Base-by-base conservation (phyloP, 345 rosid genomes). In the Bruguiera gymnorhiza region DNA sequence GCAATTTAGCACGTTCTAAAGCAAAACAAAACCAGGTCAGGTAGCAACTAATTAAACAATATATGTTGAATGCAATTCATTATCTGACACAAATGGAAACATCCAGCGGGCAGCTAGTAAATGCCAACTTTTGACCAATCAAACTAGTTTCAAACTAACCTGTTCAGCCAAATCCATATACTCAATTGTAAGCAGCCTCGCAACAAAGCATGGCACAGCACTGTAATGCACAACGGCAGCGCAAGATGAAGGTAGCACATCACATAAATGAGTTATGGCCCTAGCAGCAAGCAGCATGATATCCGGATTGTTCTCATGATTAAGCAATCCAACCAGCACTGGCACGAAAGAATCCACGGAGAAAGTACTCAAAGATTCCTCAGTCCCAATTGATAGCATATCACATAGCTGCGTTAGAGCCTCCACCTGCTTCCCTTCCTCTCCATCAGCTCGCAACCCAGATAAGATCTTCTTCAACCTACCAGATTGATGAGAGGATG, bases 131-230 rank as follows among this genome's bases (percentile, higher is more conserved):
- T 43, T 43, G 50, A 43, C 60, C 13, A 56, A 24, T 56, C 16
- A 56, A 56, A 24, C 60, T 3, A 56, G 29, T 16, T 56, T 56
- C 2, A 57, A 74, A 65, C 79, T 6, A 71, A 96, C 98, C 98
- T 96, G 99, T 79, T 96, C 99, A 63, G 99, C 99, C 75, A 96
- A 83, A 81, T 96, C 99, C 99, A 96, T 96, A 68, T 96, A 96
- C 83, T 92, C 99, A 31, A 96, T 96, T 13, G 99, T 90, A 20
- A 96, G 86, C 85, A 96, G 78, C 85, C 99, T 85, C 1, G 98
- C 98, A 39, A 87, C 90, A 61, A 96, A 89, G 80, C 96, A 92
- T 0, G 94, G 80, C 74, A 96, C 96, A 8, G 99, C 96, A 53
- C 96, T 97, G 73, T 92, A 96, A 73, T 92, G 99, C 75, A 92